Conservation (phyloP, 139 green algal genomes). For the Coccomyxa sp. region DNA sequence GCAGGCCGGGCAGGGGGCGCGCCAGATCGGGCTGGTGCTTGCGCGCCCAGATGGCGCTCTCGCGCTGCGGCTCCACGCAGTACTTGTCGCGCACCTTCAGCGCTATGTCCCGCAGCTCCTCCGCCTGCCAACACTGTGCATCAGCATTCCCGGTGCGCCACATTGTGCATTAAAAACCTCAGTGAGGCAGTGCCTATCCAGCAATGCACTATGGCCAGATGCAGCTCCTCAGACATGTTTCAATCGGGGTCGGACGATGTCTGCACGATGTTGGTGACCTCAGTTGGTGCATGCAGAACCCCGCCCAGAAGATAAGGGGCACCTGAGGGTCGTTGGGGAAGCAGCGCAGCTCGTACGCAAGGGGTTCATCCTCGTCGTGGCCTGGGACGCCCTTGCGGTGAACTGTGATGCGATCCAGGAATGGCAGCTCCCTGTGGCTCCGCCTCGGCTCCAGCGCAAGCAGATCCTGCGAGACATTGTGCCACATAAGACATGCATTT, state of each 20-base stretch:
- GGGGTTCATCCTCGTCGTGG: slow-evolving; percentile 41
- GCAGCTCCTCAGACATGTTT: too few relatives aligned
- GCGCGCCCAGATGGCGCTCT: slow-evolving; percentile 22
- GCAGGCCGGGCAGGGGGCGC: slow-evolving; percentile 17
- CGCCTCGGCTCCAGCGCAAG: slow-evolving; percentile 46
- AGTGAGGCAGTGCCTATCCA: too few relatives aligned
- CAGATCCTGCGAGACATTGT: slow-evolving; percentile 47
- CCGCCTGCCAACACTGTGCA: slow-evolving; percentile 12
- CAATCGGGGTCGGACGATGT: too few relatives aligned
- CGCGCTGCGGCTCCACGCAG: slow-evolving; percentile 28
- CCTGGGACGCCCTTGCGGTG: slow-evolving; percentile 59
- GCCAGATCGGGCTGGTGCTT: slow-evolving; percentile 6
- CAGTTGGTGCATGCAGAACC: too few relatives aligned
- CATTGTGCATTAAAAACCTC: too few relatives aligned
- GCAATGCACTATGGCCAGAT: too few relatives aligned
- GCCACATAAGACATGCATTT: neutral
- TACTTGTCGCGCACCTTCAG: slow-evolving; percentile 41
- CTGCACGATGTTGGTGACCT: too few relatives aligned
- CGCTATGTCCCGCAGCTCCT: slow-evolving; percentile 47
- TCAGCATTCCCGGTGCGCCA: neutral
- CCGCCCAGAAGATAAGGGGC: neutral
- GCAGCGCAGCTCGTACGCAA: slow-evolving; percentile 68
- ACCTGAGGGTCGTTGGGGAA: slow-evolving; percentile 56
- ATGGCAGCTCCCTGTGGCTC: slow-evolving; percentile 9
- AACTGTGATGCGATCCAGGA: slow-evolving; percentile 58